phyloP scores from a whole-genome alignment of 2,329 filamentous ascomycete genomes.

The Endocalyx cinctus region DNA sequence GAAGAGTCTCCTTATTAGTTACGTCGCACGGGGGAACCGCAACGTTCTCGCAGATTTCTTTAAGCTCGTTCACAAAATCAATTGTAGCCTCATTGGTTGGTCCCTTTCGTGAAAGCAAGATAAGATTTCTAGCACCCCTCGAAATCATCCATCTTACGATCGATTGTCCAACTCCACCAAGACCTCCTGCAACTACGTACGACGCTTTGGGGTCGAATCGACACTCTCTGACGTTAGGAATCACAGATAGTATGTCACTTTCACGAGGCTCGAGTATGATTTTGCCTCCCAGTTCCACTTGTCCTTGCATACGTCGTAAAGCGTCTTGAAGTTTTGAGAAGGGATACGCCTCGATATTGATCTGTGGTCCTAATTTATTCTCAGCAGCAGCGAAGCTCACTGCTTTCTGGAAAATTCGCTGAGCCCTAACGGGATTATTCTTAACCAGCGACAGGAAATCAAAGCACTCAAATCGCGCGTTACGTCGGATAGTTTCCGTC shows the following conservation, averaged over 20 bases:
- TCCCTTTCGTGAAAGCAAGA: slow-evolving; percentile 9
- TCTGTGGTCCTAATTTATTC: too few species aligned
- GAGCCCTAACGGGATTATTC: slow-evolving; percentile 7
- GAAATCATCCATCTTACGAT: slow-evolving; percentile 10
- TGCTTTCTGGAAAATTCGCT: slow-evolving; percentile 11
- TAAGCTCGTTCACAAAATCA: slow-evolving; percentile 18
- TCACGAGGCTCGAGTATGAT: slow-evolving; percentile 13
- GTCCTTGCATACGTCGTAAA: slow-evolving; percentile 18
- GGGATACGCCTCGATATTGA: too few species aligned
- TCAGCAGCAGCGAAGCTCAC: slow-evolving; percentile 5
- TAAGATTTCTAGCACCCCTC: slow-evolving; percentile 6
- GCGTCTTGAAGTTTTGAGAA: slow-evolving; percentile 10
- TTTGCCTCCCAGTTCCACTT: slow-evolving; percentile 9
- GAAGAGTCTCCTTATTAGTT: slow-evolving; percentile 23
- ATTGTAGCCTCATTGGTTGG: slow-evolving; percentile 4
- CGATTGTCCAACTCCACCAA: slow-evolving; percentile 21
- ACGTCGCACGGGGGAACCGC: slow-evolving; percentile 24
- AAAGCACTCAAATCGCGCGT: slow-evolving; percentile 12
- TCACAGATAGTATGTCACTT: slow-evolving; percentile 12
- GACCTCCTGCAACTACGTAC: slow-evolving; percentile 23
- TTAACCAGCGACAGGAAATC: slow-evolving; percentile 8
- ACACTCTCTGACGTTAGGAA: slow-evolving; percentile 7
- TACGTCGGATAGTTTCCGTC: slow-evolving; percentile 9
- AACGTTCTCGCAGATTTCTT: slow-evolving; percentile 16
- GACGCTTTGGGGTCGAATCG: slow-evolving; percentile 13